Percentiles rank a stretch among this genome's conserved stretches.
Conservation (phyloP, 139 green algal genomes). For the Chara braunii region DNA sequence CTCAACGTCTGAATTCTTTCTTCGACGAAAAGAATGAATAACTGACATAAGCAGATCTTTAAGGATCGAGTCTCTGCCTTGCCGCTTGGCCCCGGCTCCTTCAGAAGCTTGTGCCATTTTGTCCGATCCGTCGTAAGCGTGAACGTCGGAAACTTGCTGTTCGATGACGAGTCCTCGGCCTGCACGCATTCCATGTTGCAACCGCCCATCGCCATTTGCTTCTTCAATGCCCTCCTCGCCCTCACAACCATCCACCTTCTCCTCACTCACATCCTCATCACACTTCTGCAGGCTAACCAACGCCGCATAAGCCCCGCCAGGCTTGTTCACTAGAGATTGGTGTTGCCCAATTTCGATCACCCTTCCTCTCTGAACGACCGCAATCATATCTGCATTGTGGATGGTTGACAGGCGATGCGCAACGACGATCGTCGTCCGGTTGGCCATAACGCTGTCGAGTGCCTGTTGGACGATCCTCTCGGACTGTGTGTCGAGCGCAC, state of each 20-base stretch:
- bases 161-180: too few relatives aligned
- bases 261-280: background rate
- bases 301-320: conserved; percentile 25
- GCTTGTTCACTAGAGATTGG: conserved; percentile 28
- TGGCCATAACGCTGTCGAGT: conserved; percentile 24
- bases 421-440: conserved; percentile 39
- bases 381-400: conserved; percentile 29
- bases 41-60: too few relatives aligned
- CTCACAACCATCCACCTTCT: background rate
- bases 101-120: too few relatives aligned
- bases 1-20: too few relatives aligned
- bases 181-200: too few relatives aligned
- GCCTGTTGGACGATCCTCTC: conserved; percentile 48
- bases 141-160: too few relatives aligned
- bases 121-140: too few relatives aligned
- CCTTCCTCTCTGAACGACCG: conserved; percentile 34
- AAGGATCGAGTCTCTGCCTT: too few relatives aligned
- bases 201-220: too few relatives aligned
- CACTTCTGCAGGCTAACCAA: conserved; percentile 30
- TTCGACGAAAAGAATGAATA: too few relatives aligned
- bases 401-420: conserved; percentile 41
- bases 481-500: conserved; percentile 70
- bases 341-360: conserved; percentile 43
- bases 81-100: too few relatives aligned
- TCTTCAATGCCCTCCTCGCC: too few relatives aligned